These are phyloP conservation scores for Chionographis japonica DNA, from an alignment of 106 monocot species.

Conservation along the genomic window DNA sequence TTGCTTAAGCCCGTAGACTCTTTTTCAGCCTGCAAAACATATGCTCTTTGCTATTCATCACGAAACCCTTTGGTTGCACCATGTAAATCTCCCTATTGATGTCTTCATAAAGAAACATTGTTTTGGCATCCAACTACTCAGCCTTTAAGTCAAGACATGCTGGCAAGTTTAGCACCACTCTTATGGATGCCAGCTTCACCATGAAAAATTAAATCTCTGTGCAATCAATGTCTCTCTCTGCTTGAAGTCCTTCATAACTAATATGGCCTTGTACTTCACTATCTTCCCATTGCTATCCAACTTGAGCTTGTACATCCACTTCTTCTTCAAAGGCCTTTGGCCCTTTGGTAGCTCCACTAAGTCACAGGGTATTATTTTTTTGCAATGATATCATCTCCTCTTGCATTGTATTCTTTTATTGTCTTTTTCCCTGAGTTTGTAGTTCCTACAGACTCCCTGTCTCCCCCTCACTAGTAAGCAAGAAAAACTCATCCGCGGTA, in stretches of 20 bases:
- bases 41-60: too few relatives aligned
- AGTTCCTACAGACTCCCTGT: background rate
- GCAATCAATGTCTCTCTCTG: too few relatives aligned
- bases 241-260: background rate
- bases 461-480: background rate
- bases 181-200: too few relatives aligned
- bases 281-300: too few relatives aligned
- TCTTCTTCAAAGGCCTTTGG: conserved; percentile 4
- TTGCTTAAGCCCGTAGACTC: too few relatives aligned
- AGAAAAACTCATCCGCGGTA: background rate
- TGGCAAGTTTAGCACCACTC: too few relatives aligned
- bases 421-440: background rate
- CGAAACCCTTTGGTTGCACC: too few relatives aligned
- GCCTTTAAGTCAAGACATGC: too few relatives aligned
- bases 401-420: conserved; percentile 1
- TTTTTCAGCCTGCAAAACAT: too few relatives aligned
- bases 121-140: too few relatives aligned
- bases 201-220: too few relatives aligned
- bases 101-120: background rate
- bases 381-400: conserved; percentile 2
- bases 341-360: background rate
- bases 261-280: background rate
- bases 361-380: conserved; percentile 9
- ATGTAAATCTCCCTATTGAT: too few relatives aligned
- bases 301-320: background rate